These are phyloP conservation scores for Myriangium duriaei DNA, from an alignment of 2,329 filamentous ascomycete genomes.

Conservation along the genomic window DNA sequence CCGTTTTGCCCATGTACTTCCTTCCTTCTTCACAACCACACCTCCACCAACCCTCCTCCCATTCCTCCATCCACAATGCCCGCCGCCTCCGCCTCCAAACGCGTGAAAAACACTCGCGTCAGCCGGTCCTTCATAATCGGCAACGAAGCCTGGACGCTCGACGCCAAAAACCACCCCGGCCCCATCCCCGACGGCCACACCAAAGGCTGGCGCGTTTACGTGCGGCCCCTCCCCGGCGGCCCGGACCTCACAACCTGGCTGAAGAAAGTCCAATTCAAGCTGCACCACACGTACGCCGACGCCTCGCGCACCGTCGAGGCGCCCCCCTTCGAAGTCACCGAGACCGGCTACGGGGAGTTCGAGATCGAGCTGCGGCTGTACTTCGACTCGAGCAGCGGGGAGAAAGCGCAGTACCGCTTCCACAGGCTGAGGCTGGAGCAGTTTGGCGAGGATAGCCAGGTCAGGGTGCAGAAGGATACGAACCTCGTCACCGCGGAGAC, in stretches of 20 bases:
- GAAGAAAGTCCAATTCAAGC: conserved; percentile 93
- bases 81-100: conserved; percentile 22
- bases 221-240: conserved; percentile 77
- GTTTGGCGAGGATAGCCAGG: conserved; percentile 46
- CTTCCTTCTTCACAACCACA: background rate
- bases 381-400: conserved; percentile 73
- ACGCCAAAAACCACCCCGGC: conserved; percentile 62
- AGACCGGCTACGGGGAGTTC: conserved; percentile 98
- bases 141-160: conserved; percentile 43
- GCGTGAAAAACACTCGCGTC: conserved; percentile 22
- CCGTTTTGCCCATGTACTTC: background rate
- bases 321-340: conserved; percentile 64
- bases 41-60: background rate
- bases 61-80: conserved; percentile 18
- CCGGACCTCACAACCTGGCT: conserved; percentile 87
- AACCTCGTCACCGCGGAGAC: conserved; percentile 63
- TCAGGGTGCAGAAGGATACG: conserved; percentile 51
- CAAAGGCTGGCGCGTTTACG: conserved; percentile 91
- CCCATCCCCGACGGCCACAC: conserved; percentile 82
- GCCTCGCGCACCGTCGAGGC: conserved; percentile 74
- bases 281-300: conserved; percentile 93
- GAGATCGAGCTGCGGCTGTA: conserved; percentile 92
- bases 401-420: conserved; percentile 93
- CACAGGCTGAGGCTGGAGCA: conserved; percentile 76
- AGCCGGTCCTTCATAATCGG: conserved; percentile 33